Conservation (phyloP, 345 rosid genomes). For the Populus nigra region DNA sequence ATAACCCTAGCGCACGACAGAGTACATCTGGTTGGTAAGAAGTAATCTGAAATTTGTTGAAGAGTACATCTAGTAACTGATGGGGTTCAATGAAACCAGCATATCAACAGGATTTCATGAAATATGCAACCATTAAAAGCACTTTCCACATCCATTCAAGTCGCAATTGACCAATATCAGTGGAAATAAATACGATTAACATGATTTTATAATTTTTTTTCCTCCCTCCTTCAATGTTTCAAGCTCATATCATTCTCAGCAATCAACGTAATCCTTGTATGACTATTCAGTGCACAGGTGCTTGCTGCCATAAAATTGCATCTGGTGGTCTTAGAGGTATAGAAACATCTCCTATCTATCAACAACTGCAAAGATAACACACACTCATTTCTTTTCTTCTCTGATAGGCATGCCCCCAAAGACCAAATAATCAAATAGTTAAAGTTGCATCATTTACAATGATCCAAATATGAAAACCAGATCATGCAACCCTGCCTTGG, state of each 20-base stretch:
- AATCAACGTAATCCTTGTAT: neutral
- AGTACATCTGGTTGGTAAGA: neutral
- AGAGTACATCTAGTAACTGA: neutral
- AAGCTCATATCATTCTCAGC: neutral
- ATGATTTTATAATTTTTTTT: neutral
- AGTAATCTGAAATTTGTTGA: neutral
- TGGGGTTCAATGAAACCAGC: neutral
- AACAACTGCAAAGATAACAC: neutral
- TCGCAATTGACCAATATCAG: neutral
- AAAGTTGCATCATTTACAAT: neutral
- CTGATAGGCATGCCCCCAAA: neutral
- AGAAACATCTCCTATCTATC: neutral
- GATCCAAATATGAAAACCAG: neutral
- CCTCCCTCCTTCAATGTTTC: neutral
- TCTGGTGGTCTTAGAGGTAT: neutral
- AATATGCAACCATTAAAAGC: neutral
- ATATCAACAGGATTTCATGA: neutral
- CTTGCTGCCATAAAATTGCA: neutral
- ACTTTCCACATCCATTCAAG: neutral
- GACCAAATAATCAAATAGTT: neutral
- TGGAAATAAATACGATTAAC: neutral
- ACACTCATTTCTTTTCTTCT: neutral
- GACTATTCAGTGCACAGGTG: neutral
- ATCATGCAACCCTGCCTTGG: neutral
- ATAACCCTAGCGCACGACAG: neutral